phyloP scores from a whole-genome alignment of 225 moss, liverwort and hornwort genomes.

The Straminergon stramineum region DNA sequence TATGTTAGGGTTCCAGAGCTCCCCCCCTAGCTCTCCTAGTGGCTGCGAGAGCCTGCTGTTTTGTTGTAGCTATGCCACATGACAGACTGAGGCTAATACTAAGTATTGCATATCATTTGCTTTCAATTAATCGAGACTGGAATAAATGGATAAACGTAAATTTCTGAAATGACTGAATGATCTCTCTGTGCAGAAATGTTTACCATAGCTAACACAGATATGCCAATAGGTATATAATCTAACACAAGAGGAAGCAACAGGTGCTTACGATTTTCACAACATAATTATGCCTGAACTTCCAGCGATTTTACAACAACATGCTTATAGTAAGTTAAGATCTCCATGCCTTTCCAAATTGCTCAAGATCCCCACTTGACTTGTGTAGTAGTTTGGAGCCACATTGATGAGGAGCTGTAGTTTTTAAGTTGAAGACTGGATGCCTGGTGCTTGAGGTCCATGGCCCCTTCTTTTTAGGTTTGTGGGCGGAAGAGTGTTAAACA shows the following conservation, averaged over 20 bases:
- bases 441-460: not conserved
- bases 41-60: not conserved
- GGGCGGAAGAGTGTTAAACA: conserved; percentile 33
- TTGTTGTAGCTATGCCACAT: not conserved
- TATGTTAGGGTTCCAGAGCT: not conserved
- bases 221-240: not conserved
- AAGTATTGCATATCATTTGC: not conserved
- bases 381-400: no score
- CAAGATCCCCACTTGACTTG: not conserved
- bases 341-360: not conserved
- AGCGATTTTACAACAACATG: not conserved
- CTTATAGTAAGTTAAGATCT: not conserved
- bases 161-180: not conserved
- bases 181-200: not conserved
- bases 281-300: no score
- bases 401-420: not conserved
- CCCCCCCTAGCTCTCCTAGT: not conserved
- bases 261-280: not conserved
- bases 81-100: not conserved
- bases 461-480: not conserved
- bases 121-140: not conserved
- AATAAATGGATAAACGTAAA: not conserved
- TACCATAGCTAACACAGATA: not conserved
- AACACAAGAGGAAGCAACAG: not conserved
- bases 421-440: not conserved